A percentile compares a stretch with the other conserved stretches of the same genome.
Evolutionary conservation across 2,329 filamentous ascomycete genomes (phyloP).

Genomic region (Alternaria dauci): DNA sequence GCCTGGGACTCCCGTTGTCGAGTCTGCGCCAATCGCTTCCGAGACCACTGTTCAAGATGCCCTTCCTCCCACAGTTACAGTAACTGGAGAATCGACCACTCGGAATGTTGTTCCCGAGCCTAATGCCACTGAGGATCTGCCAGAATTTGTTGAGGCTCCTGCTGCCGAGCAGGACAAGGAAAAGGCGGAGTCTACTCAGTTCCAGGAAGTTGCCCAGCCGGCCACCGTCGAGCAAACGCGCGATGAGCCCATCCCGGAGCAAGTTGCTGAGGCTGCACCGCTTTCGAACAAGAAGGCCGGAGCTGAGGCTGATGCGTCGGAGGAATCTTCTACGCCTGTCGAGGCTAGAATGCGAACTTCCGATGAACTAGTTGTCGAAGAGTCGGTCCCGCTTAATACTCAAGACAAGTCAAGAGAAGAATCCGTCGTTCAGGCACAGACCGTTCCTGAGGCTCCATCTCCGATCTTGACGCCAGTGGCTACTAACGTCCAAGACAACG

Average conservation of each 20-base stretch:
- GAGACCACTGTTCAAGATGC: slow-evolving; percentile 6
- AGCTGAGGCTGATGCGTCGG: slow-evolving; percentile 14
- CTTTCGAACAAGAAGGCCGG: slow-evolving; percentile 34
- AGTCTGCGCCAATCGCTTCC: slow-evolving; percentile 9
- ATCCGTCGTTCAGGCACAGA: background rate
- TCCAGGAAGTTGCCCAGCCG: background rate
- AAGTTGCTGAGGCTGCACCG: slow-evolving; percentile 7
- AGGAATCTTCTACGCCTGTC: slow-evolving; percentile 2
- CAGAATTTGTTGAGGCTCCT: background rate
- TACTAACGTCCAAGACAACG: background rate
- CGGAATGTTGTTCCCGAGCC: background rate
- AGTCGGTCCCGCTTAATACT: background rate
- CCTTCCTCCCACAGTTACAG: background rate
- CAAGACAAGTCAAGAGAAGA: slow-evolving; percentile 5
- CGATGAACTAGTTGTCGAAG: slow-evolving; percentile 4
- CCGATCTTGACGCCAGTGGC: slow-evolving; percentile 11
- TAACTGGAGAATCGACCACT: slow-evolving; percentile 3
- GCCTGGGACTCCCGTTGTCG: slow-evolving; percentile 25
- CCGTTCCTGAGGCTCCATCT: background rate
- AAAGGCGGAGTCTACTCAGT: background rate
- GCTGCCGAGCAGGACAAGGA: background rate
- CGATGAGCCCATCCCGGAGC: background rate
- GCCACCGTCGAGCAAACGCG: background rate
- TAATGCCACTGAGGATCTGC: background rate
- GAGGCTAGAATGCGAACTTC: slow-evolving; percentile 9